A percentile compares a stretch with the other conserved stretches of the same genome.
These are phyloP conservation scores for Rusavskia elegans DNA, from an alignment of 495 filamentous ascomycete genomes.

Conservation along the genomic window DNA sequence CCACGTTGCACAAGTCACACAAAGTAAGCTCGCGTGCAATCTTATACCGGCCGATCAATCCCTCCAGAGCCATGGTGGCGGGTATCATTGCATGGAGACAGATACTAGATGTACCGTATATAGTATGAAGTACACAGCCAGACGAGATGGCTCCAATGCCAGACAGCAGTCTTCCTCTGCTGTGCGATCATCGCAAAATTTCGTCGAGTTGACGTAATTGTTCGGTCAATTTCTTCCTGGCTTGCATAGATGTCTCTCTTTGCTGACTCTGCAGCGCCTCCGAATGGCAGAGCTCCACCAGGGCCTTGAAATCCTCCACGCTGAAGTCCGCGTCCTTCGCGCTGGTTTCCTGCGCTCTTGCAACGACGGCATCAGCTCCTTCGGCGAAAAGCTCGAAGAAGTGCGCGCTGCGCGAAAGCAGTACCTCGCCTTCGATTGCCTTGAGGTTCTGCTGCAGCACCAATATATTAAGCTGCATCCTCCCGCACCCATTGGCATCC, in stretches of 20 bases:
- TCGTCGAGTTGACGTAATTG: slow-evolving; percentile 61
- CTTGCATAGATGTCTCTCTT: slow-evolving; percentile 55
- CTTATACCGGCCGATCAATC: too few relatives aligned
- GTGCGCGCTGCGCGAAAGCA: slow-evolving; percentile 50
- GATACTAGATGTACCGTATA: too few relatives aligned
- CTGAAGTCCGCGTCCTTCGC: slow-evolving; percentile 38
- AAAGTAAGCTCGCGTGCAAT: too few relatives aligned
- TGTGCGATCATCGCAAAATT: slow-evolving; percentile 44
- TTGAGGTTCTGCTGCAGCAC: slow-evolving; percentile 92
- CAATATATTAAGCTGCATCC: slow-evolving; percentile 79
- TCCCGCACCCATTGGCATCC: slow-evolving; percentile 58
- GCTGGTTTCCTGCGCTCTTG: slow-evolving; percentile 19
- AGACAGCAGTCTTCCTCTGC: too few relatives aligned
- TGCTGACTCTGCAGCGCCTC: slow-evolving; percentile 57
- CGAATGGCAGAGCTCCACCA: slow-evolving; percentile 76
- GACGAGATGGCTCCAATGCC: too few relatives aligned
- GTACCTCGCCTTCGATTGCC: slow-evolving; percentile 51
- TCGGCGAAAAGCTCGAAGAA: slow-evolving; percentile 70
- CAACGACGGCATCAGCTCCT: slow-evolving; percentile 43
- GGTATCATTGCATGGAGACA: too few relatives aligned
- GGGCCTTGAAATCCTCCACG: slow-evolving; percentile 68
- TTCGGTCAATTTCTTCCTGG: slow-evolving; percentile 62
- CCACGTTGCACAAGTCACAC: too few relatives aligned
- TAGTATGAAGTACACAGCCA: too few relatives aligned
- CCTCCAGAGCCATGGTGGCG: too few relatives aligned